phyloP scores from a whole-genome alignment of 225 moss, liverwort and hornwort genomes.

The Ulota crispa region DNA sequence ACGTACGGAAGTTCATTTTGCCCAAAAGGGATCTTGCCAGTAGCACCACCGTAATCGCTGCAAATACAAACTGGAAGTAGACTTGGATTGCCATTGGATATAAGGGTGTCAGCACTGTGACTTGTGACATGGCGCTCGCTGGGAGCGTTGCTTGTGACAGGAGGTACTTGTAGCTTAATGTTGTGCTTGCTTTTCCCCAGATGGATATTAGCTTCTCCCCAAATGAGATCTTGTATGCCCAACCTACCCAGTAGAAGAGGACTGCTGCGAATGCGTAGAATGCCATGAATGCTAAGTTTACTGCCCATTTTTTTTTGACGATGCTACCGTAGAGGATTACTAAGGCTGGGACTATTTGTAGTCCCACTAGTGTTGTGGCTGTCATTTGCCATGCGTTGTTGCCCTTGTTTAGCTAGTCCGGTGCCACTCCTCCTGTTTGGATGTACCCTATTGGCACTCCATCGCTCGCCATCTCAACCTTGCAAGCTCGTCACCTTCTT shows the following conservation, averaged over 20 bases:
- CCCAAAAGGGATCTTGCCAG: conserved; percentile 43
- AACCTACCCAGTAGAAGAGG: conserved; percentile 45
- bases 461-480: conserved; percentile 38
- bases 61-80: conserved; percentile 60
- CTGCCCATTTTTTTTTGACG: conserved; percentile 70
- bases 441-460: conserved; percentile 17
- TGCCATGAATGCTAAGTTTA: conserved; percentile 65
- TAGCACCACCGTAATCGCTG: conserved; percentile 49
- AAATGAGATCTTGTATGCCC: conserved; percentile 63
- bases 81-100: conserved; percentile 56
- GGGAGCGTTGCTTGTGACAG: conserved; percentile 40
- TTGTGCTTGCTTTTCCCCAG: conserved; percentile 52
- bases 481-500: too few relatives aligned
- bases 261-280: conserved; percentile 62
- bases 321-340: conserved; percentile 63
- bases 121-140: conserved; percentile 28
- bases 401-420: conserved; percentile 63
- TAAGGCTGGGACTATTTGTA: conserved; percentile 55
- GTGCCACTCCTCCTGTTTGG: conserved; percentile 21
- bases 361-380: conserved; percentile 45
- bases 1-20: conserved; percentile 56
- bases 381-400: conserved; percentile 63
- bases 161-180: conserved; percentile 46
- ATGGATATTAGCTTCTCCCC: conserved; percentile 44
- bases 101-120: conserved; percentile 19